Base-by-base conservation (phyloP, 2,329 filamentous ascomycete species). In the Onygenales sp. region DNA sequence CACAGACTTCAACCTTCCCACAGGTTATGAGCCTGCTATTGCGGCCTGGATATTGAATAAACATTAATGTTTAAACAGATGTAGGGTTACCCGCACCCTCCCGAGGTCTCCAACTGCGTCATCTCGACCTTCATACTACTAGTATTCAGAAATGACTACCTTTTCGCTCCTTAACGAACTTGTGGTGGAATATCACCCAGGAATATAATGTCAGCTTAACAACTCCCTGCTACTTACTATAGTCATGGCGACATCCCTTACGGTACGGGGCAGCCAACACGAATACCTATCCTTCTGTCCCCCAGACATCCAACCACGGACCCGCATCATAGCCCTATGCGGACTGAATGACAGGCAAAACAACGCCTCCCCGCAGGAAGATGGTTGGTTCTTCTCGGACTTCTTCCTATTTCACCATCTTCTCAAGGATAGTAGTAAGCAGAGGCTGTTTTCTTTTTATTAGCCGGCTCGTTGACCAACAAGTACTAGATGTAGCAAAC, bases 341-440 rank as follows among this genome's bases (percentile, higher is more conserved):
- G 50, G 54, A n/a, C 33, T 51, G 31, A 53, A 50, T 35, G 55
- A 57, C 33, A 13, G 14, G 5, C 14, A 47, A 10, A 36, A 51
- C 31, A 35, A 38, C 5, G 50, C 41, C 7, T 45, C 38, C 11
- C 47, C 53, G 13, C 2, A 43, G 8, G 14, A 4, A 21, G 56
- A 55, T 31, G 54, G 54, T 7, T 56, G 54, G 54, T 56, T 58
- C 35, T 45, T 55, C 17, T 55, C 54, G 7, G 56, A 58, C 32
- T 58, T 58, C 43, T 55, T 52, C 35, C 49, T 55, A 8, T 56
- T 58, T 43, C 56, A 56, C 38, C 49, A 53, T 38, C 50, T 58
- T 38, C 44, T 56, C 7, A 35, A 54, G 39, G 49, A 48, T 21
- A 32, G 46, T 39, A 8, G 51, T 52, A 36, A 48, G 21, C 11